Conservation (phyloP, 2,329 filamentous ascomycete genomes). For the Pezicula neosporulosa region DNA sequence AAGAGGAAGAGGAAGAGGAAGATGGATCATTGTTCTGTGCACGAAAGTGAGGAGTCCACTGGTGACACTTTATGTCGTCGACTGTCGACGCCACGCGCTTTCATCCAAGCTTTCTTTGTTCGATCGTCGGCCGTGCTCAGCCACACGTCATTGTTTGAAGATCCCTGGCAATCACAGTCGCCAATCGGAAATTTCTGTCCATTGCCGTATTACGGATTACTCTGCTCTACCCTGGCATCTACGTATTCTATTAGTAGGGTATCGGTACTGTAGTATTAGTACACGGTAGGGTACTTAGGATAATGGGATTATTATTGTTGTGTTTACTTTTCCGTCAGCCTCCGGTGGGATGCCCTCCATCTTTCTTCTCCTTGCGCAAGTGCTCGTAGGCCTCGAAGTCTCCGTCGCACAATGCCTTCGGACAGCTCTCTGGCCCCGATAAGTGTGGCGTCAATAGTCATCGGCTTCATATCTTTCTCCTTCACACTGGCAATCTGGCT, state of each 20-base stretch:
- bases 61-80: neutral
- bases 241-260: no score
- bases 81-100: neutral
- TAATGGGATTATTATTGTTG: neutral
- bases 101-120: neutral
- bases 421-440: slow-evolving; percentile 6
- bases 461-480: slow-evolving; percentile 19
- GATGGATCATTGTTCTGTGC: neutral
- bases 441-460: slow-evolving; percentile 12
- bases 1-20: neutral
- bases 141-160: neutral
- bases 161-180: neutral
- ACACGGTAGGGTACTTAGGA: no score
- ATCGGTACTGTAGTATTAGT: no score
- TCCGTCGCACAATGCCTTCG: neutral
- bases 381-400: neutral
- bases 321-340: neutral
- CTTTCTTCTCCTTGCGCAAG: neutral
- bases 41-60: neutral
- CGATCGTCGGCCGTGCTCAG: neutral
- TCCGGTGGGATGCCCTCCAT: neutral
- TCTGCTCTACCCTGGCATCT: neutral
- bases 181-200: neutral
- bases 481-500: slow-evolving; percentile 18
- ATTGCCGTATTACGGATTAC: neutral